phyloP scores from a whole-genome alignment of 345 rosid species.

The Eutrema heterophyllum region DNA sequence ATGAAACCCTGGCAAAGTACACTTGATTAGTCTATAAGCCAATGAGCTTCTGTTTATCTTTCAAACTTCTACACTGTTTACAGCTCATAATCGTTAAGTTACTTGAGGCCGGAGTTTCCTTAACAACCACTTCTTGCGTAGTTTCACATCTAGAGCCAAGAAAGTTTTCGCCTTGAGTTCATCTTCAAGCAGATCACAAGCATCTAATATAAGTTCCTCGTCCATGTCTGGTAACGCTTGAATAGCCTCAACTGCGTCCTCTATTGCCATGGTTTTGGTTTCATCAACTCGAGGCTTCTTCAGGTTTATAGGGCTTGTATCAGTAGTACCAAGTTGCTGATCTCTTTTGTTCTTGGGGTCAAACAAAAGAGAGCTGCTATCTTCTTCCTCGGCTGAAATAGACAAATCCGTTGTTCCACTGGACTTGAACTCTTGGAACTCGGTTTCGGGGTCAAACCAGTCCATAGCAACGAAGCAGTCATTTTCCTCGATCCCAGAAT shows the following conservation, averaged over 20 bases:
- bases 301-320: constrained; percentile 17
- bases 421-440: constrained; percentile 30
- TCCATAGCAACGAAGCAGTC: constrained; percentile 46
- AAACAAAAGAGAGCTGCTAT: constrained; percentile 25
- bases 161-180: constrained; percentile 76
- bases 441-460: constrained; percentile 46
- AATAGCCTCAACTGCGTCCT: constrained; percentile 56
- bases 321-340: constrained; percentile 33
- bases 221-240: constrained; percentile 80
- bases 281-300: constrained; percentile 42
- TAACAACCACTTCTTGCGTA: constrained; percentile 73
- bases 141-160: constrained; percentile 66
- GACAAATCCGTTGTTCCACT: constrained; percentile 27
- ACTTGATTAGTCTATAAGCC: neutral
- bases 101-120: constrained; percentile 66
- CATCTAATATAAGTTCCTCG: constrained; percentile 81
- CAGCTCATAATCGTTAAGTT: constrained; percentile 6
- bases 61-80: neutral
- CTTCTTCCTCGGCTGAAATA: constrained; percentile 43
- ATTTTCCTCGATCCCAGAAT: constrained; percentile 37
- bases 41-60: constrained; percentile 9
- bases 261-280: constrained; percentile 43
- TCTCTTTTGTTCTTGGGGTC: constrained; percentile 44
- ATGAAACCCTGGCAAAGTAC: constrained; percentile 16
- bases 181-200: constrained; percentile 84